Evolutionary conservation across 352 stramenopile genomes (phyloP), one percentile per base, ranked within the genome.

Genomic region (Phytopythium vexans): DNA sequence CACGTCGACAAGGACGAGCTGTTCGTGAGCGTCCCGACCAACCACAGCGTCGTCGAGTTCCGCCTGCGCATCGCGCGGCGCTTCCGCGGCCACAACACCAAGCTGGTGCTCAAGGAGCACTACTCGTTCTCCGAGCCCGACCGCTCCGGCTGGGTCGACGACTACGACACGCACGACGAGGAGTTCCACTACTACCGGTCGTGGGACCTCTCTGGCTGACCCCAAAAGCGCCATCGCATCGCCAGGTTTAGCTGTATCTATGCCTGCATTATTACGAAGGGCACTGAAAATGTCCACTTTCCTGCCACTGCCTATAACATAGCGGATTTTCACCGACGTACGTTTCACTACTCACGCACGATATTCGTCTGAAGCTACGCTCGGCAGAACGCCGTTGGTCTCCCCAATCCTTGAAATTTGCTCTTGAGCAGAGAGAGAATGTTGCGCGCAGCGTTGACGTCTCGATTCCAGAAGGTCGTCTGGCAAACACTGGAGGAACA

Each of bases 151-250:
- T 88, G 75, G 74, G 54, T 86, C 41, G 75, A 82, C 58, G 57
- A 86, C 44, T 92, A 83, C 56, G 77, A 92, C 45, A 90, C 78
- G 21, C 58, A 63, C 37, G 70, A 88, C 5, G 82, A 93, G 34
- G 76, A 87, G 54, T 89, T 93, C 64, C 74, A 83, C 41, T 93
- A 77, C 64, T 86, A 88, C 48, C 73, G 78, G 21, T 82, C 71
- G 31, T 86, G 78, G 80, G 68, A 81, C 46, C 52, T 89, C 11
- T 88, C 66, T 69, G 27, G 27, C 41, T 32, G 43, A 42, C 36
- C 45, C 16, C 5, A 43, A 43, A 15, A 43, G 39, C 39, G 39
- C 8, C 39, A 15, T 15, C 8, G 21, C 39, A 56, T 27, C 16
- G n/a, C 14, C 16, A 36, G 58, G 15, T 52, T 39, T 56, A 37